Conservation (phyloP, 371 early-diverging fungal species). For the Rhizopus arrhizus region DNA sequence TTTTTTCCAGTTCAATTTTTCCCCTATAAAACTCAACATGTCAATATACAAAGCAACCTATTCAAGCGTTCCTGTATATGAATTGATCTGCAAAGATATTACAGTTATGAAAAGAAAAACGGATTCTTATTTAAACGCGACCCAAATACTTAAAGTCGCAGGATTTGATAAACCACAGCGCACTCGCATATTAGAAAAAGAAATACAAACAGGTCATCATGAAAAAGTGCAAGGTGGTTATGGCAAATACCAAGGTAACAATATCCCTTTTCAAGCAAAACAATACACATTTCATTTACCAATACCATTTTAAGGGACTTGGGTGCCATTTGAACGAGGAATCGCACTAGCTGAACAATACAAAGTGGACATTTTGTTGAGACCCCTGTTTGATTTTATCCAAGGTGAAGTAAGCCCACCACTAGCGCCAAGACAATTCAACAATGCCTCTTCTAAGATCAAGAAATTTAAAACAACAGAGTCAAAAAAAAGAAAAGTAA, state of each 20-base stretch:
- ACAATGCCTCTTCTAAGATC: constrained; percentile 11
- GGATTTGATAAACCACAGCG: constrained; percentile 87
- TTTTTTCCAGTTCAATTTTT: constrained; percentile 5
- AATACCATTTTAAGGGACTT: constrained; percentile 40
- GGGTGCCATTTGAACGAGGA: constrained; percentile 81
- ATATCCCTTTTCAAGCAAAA: too few relatives aligned
- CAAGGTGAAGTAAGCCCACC: constrained; percentile 37
- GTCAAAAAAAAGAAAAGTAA: neutral
- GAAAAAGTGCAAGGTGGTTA: constrained; percentile 96
- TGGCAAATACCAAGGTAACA: constrained; percentile 91
- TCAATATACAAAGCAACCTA: constrained; percentile 73
- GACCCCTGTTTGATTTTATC: constrained; percentile 43
- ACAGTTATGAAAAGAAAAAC: constrained; percentile 87
- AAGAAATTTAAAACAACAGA: neutral
- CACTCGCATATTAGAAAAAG: constrained; percentile 87
- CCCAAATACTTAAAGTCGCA: constrained; percentile 94
- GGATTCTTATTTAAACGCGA: constrained; percentile 90
- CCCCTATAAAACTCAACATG: neutral
- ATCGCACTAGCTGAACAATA: constrained; percentile 62
- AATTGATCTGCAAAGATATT: constrained; percentile 78
- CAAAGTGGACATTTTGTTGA: constrained; percentile 32
- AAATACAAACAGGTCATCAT: constrained; percentile 77
- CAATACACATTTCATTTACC: neutral
- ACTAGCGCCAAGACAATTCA: constrained; percentile 41
- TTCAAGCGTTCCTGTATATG: constrained; percentile 91